Evolutionary conservation across 2,329 filamentous ascomycete species (phyloP).

Genomic region (Alternaria dauci): DNA sequence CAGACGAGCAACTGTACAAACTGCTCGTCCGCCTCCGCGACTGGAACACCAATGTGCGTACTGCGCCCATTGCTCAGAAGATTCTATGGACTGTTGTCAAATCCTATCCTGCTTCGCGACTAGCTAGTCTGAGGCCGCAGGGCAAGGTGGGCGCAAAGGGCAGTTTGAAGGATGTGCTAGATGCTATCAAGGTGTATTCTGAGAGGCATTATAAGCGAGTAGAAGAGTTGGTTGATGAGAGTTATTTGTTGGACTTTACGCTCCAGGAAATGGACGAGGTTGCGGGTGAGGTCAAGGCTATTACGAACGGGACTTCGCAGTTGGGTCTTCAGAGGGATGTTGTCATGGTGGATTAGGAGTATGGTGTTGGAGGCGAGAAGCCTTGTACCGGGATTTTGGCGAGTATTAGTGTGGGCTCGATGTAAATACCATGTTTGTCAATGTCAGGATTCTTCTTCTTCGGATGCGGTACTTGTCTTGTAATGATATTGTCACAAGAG

Average conservation of each 20-base stretch:
- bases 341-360: slow-evolving; percentile 41
- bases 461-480: background rate
- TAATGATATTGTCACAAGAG: no score
- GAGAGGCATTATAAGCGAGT: slow-evolving; percentile 90
- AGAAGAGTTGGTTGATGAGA: slow-evolving; percentile 92
- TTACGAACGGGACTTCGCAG: slow-evolving; percentile 37
- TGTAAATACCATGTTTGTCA: background rate
- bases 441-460: background rate
- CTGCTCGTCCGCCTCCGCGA: slow-evolving; percentile 85
- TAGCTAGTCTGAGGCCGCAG: slow-evolving; percentile 69
- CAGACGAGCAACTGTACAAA: slow-evolving; percentile 84
- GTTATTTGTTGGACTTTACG: slow-evolving; percentile 92
- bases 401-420: background rate
- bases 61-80: slow-evolving; percentile 82
- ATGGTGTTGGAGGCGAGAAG: no score
- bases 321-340: slow-evolving; percentile 38
- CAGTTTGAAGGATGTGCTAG: slow-evolving; percentile 78
- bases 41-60: slow-evolving; percentile 97
- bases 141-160: slow-evolving; percentile 48
- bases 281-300: slow-evolving; percentile 33
- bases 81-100: slow-evolving; percentile 82
- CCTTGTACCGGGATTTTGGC: background rate
- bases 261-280: slow-evolving; percentile 89
- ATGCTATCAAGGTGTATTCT: slow-evolving; percentile 88
- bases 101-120: slow-evolving; percentile 79